Conservation (phyloP, 129 eudicot genomes). For the Flaveria brownii region DNA sequence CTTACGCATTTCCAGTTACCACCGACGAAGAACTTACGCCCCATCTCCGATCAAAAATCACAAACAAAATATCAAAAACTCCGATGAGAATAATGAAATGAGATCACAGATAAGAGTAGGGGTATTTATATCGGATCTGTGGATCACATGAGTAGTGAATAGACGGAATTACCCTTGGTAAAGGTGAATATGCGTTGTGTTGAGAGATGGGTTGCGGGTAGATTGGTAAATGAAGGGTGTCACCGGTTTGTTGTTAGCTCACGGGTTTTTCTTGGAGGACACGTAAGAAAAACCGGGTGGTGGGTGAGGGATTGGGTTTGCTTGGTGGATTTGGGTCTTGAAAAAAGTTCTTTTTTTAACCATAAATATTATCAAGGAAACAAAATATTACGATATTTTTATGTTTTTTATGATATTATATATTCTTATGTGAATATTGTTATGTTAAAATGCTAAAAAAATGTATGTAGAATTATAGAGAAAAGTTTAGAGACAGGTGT, state of each 20-base stretch:
- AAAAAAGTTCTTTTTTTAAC: not conserved
- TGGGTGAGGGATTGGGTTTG: conserved; percentile 16
- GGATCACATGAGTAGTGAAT: conserved; percentile 22
- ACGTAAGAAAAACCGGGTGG: conserved; percentile 29
- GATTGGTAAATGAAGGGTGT: not conserved
- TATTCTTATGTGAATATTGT: too few species aligned
- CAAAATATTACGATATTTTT: not conserved
- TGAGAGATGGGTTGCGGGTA: conserved; percentile 14
- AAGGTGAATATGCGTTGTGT: conserved; percentile 21
- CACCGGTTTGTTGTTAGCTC: conserved; percentile 22
- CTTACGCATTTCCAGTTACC: conserved; percentile 97
- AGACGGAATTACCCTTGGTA: conserved; percentile 25
- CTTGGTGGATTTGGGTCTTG: conserved; percentile 24
- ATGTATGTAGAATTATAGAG: too few species aligned
- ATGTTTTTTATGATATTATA: not conserved
- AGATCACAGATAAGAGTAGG: conserved; percentile 34
- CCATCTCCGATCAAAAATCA: conserved; percentile 35
- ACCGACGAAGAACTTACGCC: conserved; percentile 81
- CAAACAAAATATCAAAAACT: conserved; percentile 17
- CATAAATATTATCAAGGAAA: not conserved
- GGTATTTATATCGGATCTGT: conserved; percentile 29
- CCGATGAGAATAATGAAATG: conserved; percentile 14
- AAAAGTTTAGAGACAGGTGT: too few species aligned
- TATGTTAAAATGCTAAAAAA: too few species aligned
- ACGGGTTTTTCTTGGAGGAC: conserved; percentile 20